These are phyloP conservation scores for Monosporascus sp. DNA, from an alignment of 2,329 filamentous ascomycete species.

Conservation along the genomic window DNA sequence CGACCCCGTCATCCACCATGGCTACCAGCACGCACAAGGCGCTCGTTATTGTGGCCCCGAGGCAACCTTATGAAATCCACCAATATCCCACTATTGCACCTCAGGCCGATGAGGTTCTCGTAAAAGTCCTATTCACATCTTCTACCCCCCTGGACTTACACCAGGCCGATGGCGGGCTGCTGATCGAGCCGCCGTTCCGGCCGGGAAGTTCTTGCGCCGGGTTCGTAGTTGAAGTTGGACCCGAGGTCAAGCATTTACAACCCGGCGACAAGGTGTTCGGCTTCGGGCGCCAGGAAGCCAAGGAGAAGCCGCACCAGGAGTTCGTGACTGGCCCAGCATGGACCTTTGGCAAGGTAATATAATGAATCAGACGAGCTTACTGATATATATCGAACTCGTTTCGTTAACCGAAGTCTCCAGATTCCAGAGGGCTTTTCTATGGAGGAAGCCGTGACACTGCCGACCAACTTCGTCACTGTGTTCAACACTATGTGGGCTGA, in stretches of 20 bases:
- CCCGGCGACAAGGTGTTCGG: slow-evolving; percentile 52
- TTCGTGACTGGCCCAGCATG: slow-evolving; percentile 47
- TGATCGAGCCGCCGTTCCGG: slow-evolving; percentile 43
- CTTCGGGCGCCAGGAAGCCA: slow-evolving; percentile 41
- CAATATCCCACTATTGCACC: slow-evolving; percentile 25
- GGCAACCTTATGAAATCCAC: slow-evolving; percentile 20
- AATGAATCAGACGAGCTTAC: neutral
- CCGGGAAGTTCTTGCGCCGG: slow-evolving; percentile 49
- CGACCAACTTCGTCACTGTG: slow-evolving; percentile 54
- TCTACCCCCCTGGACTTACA: slow-evolving; percentile 59
- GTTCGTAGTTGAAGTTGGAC: slow-evolving; percentile 45
- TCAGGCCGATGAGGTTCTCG: slow-evolving; percentile 40
- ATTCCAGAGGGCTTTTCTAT: slow-evolving; percentile 18
- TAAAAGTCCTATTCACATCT: slow-evolving; percentile 52
- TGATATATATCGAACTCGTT: neutral
- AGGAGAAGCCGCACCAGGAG: slow-evolving; percentile 50
- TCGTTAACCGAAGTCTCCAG: slow-evolving; percentile 5
- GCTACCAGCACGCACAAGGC: slow-evolving; percentile 18
- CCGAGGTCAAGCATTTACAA: slow-evolving; percentile 35
- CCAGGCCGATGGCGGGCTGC: slow-evolving; percentile 53
- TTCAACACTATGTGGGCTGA: slow-evolving; percentile 50
- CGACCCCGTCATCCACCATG: slow-evolving; percentile 4
- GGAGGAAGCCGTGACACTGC: slow-evolving; percentile 35
- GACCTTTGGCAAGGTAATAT: slow-evolving; percentile 35
- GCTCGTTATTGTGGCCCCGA: slow-evolving; percentile 20